phyloP scores from a whole-genome alignment of 2,329 filamentous ascomycete genomes.

The Neofusicoccum sp. region DNA sequence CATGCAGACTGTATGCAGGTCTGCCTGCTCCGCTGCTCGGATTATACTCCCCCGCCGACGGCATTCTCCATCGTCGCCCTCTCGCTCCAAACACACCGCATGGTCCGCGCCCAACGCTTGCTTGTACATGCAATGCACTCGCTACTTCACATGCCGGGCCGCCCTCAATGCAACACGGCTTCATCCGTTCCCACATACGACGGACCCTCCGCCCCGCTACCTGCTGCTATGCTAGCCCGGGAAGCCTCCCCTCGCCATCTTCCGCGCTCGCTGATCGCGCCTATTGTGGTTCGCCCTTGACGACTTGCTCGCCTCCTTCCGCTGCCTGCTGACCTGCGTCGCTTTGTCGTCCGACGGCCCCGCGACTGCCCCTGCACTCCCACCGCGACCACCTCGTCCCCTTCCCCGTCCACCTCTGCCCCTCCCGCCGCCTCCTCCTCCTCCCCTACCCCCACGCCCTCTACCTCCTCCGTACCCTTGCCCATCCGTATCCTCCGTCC shows the following conservation, averaged over 20 bases:
- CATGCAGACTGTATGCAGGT: slow-evolving; percentile 7
- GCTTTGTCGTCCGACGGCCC: slow-evolving; percentile 68
- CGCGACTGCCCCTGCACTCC: slow-evolving; percentile 57
- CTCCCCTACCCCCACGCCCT: slow-evolving; percentile 43
- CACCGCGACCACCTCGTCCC: slow-evolving; percentile 36
- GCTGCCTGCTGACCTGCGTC: slow-evolving; percentile 70
- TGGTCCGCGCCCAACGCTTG: not conserved
- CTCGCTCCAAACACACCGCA: not conserved
- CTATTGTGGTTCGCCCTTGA: slow-evolving; percentile 86
- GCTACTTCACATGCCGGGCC: not conserved
- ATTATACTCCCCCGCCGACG: not conserved
- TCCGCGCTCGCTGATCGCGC: slow-evolving; percentile 67
- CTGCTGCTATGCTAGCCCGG: slow-evolving; percentile 34
- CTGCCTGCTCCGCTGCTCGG: not conserved
- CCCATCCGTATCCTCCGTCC: slow-evolving; percentile 58
- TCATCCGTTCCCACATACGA: not conserved
- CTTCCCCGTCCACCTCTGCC: slow-evolving; percentile 47
- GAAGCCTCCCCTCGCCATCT: slow-evolving; percentile 62
- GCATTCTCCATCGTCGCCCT: not conserved
- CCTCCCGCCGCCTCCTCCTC: slow-evolving; percentile 52
- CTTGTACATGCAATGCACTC: not conserved
- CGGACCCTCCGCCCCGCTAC: not conserved
- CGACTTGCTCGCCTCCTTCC: slow-evolving; percentile 81
- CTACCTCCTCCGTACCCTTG: slow-evolving; percentile 35
- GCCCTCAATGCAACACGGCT: slow-evolving; percentile 6